Base-by-base conservation (phyloP, 2,329 filamentous ascomycete species). In the Aspergillus neotritici region DNA sequence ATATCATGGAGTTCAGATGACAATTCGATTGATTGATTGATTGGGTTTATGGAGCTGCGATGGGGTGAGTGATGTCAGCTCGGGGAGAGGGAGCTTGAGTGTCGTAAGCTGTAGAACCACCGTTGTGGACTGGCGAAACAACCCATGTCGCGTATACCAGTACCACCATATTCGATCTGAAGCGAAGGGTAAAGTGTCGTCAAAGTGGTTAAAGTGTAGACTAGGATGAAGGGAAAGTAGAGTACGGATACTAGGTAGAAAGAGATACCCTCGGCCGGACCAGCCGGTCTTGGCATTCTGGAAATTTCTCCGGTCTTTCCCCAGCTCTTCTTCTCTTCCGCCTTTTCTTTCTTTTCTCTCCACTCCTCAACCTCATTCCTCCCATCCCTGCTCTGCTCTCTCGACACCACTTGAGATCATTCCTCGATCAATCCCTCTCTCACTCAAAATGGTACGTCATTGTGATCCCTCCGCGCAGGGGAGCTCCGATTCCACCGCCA, bases 241-340 rank as follows among this genome's bases (percentile, higher is more conserved):
- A n/a, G n/a, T n/a, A n/a, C n/a, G n/a, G n/a, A n/a, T n/a, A n/a
- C n/a, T n/a, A n/a, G n/a, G n/a, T n/a, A 37, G 25, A 31, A 14
- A 33, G 29, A 32, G 31, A 46, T 55, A 55, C 51, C 60, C 60
- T 66, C 63, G 64, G 64, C 56, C 60, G 55, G 51, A 58, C 51
- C 53, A 56, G 42, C 45, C 50, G 53, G 64, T 64, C 64, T 67
- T 67, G 64, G 64, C 64, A 66, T 67, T 67, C 64, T 67, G 64
- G 64, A 67, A 67, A 67, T 67, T 67, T 67, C 64, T 67, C 64
- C 56, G 52, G 49, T 48, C 40, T 41, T 37, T 34, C 34, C 48
- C 56, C 56, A 56, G 58, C 58, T 62, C 60, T 59, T 60, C 55
- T 55, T 62, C 53, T 53, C 55, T 59, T 59, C 53, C 50, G 49